phyloP scores from a whole-genome alignment of 805 yeast species.

The Brettanomyces sp. region DNA sequence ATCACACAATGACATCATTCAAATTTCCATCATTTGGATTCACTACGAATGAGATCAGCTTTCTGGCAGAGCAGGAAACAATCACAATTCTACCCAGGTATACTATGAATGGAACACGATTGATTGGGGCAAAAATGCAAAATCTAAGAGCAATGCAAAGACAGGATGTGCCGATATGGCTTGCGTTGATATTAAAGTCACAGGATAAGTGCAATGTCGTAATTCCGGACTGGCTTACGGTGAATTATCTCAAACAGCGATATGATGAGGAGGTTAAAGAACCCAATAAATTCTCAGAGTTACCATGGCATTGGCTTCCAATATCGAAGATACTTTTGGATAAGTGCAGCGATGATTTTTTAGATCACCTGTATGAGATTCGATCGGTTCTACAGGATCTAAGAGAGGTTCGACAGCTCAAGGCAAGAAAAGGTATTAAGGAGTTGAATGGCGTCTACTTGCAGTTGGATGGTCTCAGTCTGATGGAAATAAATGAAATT shows the following conservation, averaged over 20 bases:
- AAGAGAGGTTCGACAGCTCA: constrained; percentile 72
- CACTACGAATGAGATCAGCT: constrained; percentile 70
- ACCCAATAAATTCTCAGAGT: constrained; percentile 49
- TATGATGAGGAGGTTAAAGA: constrained; percentile 59
- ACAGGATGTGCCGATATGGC: constrained; percentile 73
- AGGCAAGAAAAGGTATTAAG: constrained; percentile 70
- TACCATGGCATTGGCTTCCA: constrained; percentile 91
- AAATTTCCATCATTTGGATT: constrained; percentile 42
- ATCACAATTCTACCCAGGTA: constrained; percentile 75
- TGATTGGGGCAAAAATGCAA: constrained; percentile 56
- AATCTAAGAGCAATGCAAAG: constrained; percentile 58
- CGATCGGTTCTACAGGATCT: constrained; percentile 71
- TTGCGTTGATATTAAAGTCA: constrained; percentile 71
- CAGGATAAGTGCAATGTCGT: constrained; percentile 82
- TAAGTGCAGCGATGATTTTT: constrained; percentile 67
- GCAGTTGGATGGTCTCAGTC: constrained; percentile 71
- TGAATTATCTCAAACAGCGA: constrained; percentile 40
- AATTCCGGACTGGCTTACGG: constrained; percentile 76
- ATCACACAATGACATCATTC: neutral
- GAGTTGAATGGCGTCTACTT: constrained; percentile 77
- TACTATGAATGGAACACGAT: constrained; percentile 50
- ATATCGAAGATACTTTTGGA: constrained; percentile 59
- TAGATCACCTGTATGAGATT: constrained; percentile 62
- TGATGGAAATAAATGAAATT: constrained; percentile 80
- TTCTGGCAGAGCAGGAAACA: constrained; percentile 72